phyloP scores from a whole-genome alignment of 345 rosid species.

The Aquilaria malaccensis region DNA sequence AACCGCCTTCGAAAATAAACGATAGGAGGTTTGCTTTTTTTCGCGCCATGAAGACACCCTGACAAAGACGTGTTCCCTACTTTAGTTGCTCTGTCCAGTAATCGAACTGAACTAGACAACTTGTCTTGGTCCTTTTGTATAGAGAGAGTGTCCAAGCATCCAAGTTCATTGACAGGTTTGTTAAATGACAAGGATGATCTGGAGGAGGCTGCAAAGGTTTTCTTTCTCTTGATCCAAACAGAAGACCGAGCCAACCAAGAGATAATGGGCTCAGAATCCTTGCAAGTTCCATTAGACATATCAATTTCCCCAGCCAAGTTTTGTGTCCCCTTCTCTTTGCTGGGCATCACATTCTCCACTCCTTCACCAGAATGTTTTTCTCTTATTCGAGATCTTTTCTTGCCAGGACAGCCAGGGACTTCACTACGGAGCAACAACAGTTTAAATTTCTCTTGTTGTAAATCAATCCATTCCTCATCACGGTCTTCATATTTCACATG shows the following conservation, averaged over 20 bases:
- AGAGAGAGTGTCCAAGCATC: slow-evolving; percentile 22
- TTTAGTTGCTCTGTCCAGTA: slow-evolving; percentile 24
- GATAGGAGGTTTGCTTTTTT: slow-evolving; percentile 41
- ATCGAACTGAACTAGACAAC: slow-evolving; percentile 20
- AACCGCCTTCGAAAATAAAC: slow-evolving; percentile 74
- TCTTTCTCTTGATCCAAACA: slow-evolving; percentile 40
- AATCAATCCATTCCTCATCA: slow-evolving; percentile 86
- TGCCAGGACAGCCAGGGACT: slow-evolving; percentile 42
- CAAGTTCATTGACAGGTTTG: slow-evolving; percentile 18
- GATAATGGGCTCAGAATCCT: slow-evolving; percentile 82
- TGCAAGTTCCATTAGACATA: slow-evolving; percentile 27
- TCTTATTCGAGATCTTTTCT: slow-evolving; percentile 30
- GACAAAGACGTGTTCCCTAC: slow-evolving; percentile 25
- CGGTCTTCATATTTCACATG: slow-evolving; percentile 91
- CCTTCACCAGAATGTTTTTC: slow-evolving; percentile 24
- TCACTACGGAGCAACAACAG: slow-evolving; percentile 71
- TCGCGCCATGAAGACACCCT: slow-evolving; percentile 20
- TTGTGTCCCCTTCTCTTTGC: slow-evolving; percentile 31
- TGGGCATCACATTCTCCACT: slow-evolving; percentile 25
- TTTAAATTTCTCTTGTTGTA: slow-evolving; percentile 71
- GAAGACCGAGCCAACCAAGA: slow-evolving; percentile 71
- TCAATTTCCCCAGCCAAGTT: slow-evolving; percentile 36
- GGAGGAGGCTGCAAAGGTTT: slow-evolving; percentile 20
- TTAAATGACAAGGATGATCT: slow-evolving; percentile 14
- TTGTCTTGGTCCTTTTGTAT: slow-evolving; percentile 18